Conservation (phyloP, 139 green algal genomes). For the Chara braunii region DNA sequence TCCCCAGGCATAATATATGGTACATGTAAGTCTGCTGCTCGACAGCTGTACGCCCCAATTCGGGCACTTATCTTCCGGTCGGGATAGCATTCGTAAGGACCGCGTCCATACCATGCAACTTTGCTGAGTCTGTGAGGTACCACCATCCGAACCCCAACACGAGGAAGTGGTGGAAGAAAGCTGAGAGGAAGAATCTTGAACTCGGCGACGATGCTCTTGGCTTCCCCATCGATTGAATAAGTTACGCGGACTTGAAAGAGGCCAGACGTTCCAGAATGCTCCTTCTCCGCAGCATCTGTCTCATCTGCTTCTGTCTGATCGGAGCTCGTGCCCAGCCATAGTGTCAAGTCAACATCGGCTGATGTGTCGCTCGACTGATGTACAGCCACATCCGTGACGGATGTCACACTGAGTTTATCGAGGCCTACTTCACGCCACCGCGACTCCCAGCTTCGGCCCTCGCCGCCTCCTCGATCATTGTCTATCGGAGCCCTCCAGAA, state of each 20-base stretch:
- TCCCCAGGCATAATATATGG: slow-evolving; percentile 81
- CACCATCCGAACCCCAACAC: slow-evolving; percentile 28
- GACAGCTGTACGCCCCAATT: slow-evolving; percentile 12
- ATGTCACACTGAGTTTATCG: not conserved
- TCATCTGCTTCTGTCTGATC: too few relatives aligned
- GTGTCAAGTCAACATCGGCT: too few relatives aligned
- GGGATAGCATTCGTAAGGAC: slow-evolving; percentile 86
- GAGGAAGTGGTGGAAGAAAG: slow-evolving; percentile 27
- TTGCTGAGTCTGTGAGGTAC: not conserved
- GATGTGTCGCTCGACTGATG: too few relatives aligned
- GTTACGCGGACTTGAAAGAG: not conserved
- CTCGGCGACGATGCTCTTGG: not conserved
- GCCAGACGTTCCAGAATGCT: too few relatives aligned
- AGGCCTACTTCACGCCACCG: slow-evolving; percentile 15
- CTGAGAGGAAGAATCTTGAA: not conserved
- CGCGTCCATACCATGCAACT: slow-evolving; percentile 65
- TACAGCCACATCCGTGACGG: slow-evolving; percentile 4
- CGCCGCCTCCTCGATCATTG: slow-evolving; percentile 34
- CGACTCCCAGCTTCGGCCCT: not conserved
- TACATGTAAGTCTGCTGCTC: slow-evolving; percentile 41
- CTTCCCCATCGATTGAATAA: too few relatives aligned
- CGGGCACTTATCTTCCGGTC: slow-evolving; percentile 63
- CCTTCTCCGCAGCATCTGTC: too few relatives aligned
- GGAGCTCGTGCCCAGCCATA: too few relatives aligned
- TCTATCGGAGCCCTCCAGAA: slow-evolving; percentile 32